Evolutionary conservation across 2,329 filamentous ascomycete genomes (phyloP).

Genomic region (Colletotrichum sp.): DNA sequence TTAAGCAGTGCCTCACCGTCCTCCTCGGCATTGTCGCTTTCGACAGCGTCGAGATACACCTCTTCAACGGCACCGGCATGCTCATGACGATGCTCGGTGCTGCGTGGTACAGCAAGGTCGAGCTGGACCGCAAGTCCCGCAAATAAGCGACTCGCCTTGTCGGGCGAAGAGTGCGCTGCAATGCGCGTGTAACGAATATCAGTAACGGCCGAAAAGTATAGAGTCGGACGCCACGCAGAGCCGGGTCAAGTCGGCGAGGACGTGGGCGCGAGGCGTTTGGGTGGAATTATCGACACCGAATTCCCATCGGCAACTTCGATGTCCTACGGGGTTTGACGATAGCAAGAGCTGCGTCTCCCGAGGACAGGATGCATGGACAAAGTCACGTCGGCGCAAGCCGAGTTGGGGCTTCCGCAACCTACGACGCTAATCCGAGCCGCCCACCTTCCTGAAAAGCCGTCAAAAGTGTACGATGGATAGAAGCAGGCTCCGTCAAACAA

Average conservation of each 20-base stretch:
- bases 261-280: background rate
- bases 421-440: background rate
- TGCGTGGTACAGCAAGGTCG: conserved; percentile 62
- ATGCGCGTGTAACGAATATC: conserved; percentile 16
- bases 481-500: background rate
- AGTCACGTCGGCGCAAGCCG: background rate
- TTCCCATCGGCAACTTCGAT: background rate
- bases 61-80: conserved; percentile 62
- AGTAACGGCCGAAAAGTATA: conserved; percentile 18
- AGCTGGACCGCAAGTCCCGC: conserved; percentile 51
- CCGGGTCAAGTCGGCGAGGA: background rate
- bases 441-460: background rate
- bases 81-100: conserved; percentile 58
- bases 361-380: background rate
- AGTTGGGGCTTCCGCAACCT: background rate
- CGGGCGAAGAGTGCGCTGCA: background rate
- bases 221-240: conserved; percentile 2
- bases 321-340: background rate
- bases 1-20: conserved; percentile 63
- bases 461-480: conserved; percentile 8
- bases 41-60: conserved; percentile 48
- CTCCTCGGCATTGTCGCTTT: conserved; percentile 58
- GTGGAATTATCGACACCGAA: background rate
- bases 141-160: conserved; percentile 3
- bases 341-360: background rate